A percentile compares a stretch with the other conserved stretches of the same genome.
These are phyloP conservation scores for Neofusicoccum cordaticola DNA, from an alignment of 2,329 filamentous ascomycete genomes.

Conservation along the genomic window DNA sequence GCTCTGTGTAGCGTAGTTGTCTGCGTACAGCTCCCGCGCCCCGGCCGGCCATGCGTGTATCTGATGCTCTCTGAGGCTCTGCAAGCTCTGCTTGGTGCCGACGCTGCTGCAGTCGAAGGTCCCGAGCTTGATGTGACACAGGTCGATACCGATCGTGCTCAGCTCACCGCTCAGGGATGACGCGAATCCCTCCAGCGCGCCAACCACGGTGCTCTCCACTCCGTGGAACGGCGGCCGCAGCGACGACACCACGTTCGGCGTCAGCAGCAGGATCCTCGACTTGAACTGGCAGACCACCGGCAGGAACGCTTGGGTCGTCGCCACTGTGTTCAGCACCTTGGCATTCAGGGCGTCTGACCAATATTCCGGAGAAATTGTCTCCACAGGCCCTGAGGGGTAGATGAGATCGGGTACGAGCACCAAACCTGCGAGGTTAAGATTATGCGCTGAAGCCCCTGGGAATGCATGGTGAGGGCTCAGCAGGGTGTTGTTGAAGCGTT, in stretches of 20 bases:
- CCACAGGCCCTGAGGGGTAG: conserved; percentile 81
- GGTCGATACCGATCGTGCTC: conserved; percentile 68
- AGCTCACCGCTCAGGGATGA: conserved; percentile 78
- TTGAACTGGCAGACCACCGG: conserved; percentile 52
- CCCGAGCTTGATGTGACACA: conserved; percentile 86
- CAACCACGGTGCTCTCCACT: conserved; percentile 80
- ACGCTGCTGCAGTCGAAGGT: conserved; percentile 80
- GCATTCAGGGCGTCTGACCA: conserved; percentile 92
- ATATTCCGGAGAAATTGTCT: conserved; percentile 76
- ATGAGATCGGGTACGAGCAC: conserved; percentile 75
- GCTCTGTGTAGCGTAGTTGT: conserved; percentile 38
- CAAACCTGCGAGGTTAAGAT: conserved; percentile 72
- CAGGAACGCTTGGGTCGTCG: conserved; percentile 84
- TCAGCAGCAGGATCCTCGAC: conserved; percentile 71
- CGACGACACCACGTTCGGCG: conserved; percentile 75
- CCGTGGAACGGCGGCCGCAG: conserved; percentile 78
- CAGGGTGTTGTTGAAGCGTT: conserved; percentile 69
- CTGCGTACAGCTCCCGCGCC: conserved; percentile 33
- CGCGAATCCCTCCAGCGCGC: conserved; percentile 82
- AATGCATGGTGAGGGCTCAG: conserved; percentile 73
- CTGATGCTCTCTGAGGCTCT: conserved; percentile 32
- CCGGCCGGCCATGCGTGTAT: conserved; percentile 37
- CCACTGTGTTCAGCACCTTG: conserved; percentile 83
- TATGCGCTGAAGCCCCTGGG: conserved; percentile 71
- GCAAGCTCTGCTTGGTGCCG: conserved; percentile 41